Evolutionary conservation across 2,329 filamentous ascomycete genomes (phyloP).

Genomic region (Paradendryphiella salina): DNA sequence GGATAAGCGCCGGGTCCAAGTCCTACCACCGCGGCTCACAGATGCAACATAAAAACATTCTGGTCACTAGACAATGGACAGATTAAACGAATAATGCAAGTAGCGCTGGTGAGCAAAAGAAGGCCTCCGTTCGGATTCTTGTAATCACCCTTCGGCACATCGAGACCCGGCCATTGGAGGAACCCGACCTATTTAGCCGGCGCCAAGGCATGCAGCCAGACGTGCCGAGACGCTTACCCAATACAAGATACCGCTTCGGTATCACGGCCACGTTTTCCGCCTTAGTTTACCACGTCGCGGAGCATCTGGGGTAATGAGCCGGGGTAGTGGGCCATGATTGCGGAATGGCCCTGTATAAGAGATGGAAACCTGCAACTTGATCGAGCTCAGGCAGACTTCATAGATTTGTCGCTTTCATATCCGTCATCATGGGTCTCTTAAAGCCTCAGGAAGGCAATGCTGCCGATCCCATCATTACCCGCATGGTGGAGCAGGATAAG

Average conservation of each 20-base stretch:
- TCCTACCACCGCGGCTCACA: conserved; percentile 11
- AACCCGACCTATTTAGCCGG: conserved; percentile 30
- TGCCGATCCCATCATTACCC: conserved; percentile 50
- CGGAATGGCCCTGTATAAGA: conserved; percentile 28
- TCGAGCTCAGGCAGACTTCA: conserved; percentile 16
- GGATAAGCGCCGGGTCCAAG: not conserved
- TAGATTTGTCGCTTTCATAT: conserved; percentile 6
- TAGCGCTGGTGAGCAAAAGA: conserved; percentile 3
- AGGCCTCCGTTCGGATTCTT: conserved; percentile 11
- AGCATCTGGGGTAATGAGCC: conserved; percentile 32
- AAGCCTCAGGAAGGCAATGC: conserved; percentile 30
- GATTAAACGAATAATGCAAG: conserved; percentile 15
- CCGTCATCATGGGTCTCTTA: conserved; percentile 34
- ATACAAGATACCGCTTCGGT: conserved; percentile 30
- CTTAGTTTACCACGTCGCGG: conserved; percentile 21
- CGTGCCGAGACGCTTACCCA: conserved; percentile 31
- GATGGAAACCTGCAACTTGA: conserved; percentile 11
- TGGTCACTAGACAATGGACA: conserved; percentile 5
- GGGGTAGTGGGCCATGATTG: conserved; percentile 18
- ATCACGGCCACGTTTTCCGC: conserved; percentile 31
- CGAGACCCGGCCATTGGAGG: conserved; percentile 25
- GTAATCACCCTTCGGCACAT: conserved; percentile 19
- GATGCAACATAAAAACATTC: conserved; percentile 17
- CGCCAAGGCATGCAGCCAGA: conserved; percentile 22
- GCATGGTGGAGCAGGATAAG: conserved; percentile 49